phyloP scores from a whole-genome alignment of 371 early-diverging fungal species.

The Smittium culicis region DNA sequence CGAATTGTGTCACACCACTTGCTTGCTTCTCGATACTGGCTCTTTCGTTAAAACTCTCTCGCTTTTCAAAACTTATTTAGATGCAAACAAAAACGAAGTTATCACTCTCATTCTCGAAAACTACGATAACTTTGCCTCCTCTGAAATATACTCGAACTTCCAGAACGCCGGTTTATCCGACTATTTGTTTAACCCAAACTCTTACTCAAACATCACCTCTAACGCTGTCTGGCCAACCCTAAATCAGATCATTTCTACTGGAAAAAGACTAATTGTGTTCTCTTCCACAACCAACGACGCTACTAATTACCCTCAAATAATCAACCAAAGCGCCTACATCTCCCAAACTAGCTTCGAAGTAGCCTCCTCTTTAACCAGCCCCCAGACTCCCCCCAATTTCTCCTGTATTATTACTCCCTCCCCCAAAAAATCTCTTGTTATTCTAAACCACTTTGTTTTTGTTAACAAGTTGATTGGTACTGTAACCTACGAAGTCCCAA shows the following conservation, averaged over 20 bases:
- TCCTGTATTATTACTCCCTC: constrained; percentile 16
- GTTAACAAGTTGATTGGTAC: constrained; percentile 12
- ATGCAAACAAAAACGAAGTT: constrained; percentile 49
- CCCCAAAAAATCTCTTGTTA: constrained; percentile 17
- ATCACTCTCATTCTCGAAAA: constrained; percentile 59
- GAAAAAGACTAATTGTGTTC: constrained; percentile 52
- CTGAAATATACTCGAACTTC: constrained; percentile 38
- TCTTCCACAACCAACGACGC: constrained; percentile 40
- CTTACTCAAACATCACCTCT: constrained; percentile 14
- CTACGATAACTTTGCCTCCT: constrained; percentile 35
- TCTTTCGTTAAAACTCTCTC: constrained; percentile 35
- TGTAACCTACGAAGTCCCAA: constrained; percentile 14
- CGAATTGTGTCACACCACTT: constrained; percentile 50
- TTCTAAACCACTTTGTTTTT: constrained; percentile 33
- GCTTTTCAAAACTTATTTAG: constrained; percentile 38
- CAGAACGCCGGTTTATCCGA: constrained; percentile 38
- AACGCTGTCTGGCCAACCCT: constrained; percentile 52
- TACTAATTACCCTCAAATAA: constrained; percentile 42
- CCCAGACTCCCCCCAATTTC: too few species aligned
- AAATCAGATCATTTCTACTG: constrained; percentile 39
- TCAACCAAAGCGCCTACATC: constrained; percentile 21
- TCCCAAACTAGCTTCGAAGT: constrained; percentile 30
- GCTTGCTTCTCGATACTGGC: constrained; percentile 45
- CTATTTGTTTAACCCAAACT: constrained; percentile 26
- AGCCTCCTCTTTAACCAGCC: constrained; percentile 1